Conservation (phyloP, 2,329 filamentous ascomycete genomes). For the Clonostachys rhizophaga region DNA sequence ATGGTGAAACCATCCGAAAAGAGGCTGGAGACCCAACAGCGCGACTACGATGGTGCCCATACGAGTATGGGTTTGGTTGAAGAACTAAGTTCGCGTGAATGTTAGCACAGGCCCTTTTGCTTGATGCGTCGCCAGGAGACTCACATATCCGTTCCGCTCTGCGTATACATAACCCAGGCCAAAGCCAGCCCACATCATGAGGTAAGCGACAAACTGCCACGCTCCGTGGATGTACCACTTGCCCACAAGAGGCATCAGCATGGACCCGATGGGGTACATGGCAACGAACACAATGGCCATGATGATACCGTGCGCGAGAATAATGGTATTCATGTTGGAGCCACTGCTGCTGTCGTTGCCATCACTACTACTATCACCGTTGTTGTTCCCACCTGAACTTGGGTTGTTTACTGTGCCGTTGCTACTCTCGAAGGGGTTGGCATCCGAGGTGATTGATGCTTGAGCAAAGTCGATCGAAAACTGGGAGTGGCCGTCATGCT, state of each 20-base stretch:
- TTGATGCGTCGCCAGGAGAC: slow-evolving; percentile 10
- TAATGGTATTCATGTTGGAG: slow-evolving; percentile 12
- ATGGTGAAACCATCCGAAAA: slow-evolving; percentile 56
- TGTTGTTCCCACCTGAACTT: slow-evolving; percentile 6
- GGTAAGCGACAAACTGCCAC: slow-evolving; percentile 49
- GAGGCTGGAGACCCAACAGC: slow-evolving; percentile 52
- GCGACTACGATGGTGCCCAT: slow-evolving; percentile 51
- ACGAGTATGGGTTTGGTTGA: slow-evolving; percentile 45
- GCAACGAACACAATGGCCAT: slow-evolving; percentile 56
- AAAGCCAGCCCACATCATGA: slow-evolving; percentile 57
- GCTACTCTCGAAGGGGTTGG: slow-evolving; percentile 43
- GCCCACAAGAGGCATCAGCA: slow-evolving; percentile 54
- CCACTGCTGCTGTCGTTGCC: slow-evolving; percentile 3
- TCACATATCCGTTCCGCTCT: slow-evolving; percentile 32
- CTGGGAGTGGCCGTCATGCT: slow-evolving; percentile 37
- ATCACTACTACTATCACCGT: slow-evolving; percentile 4
- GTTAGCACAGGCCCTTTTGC: neutral
- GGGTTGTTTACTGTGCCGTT: slow-evolving; percentile 2
- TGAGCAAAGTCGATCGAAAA: slow-evolving; percentile 44
- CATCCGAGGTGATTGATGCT: slow-evolving; percentile 38
- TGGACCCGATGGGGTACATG: slow-evolving; percentile 55
- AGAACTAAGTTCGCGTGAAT: slow-evolving; percentile 33
- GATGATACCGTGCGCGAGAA: slow-evolving; percentile 50
- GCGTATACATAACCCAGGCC: slow-evolving; percentile 48
- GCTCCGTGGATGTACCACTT: slow-evolving; percentile 53